Conservation (phyloP, 73 alveolate species). For the Symbiodinium pilosum region DNA sequence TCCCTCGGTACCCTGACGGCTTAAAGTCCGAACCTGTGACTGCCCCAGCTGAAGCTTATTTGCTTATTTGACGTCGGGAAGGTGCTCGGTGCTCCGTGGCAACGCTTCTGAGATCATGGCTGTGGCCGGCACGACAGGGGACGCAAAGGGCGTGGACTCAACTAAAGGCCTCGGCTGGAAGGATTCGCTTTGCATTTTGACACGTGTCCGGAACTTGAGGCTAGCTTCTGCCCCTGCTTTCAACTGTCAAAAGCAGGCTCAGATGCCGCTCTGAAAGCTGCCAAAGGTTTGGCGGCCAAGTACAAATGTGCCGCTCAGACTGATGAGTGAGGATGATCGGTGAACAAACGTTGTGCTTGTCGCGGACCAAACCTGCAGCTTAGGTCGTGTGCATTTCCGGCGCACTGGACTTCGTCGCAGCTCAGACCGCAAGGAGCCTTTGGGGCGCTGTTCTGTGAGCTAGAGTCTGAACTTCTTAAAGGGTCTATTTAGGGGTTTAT, state of each 20-base stretch:
- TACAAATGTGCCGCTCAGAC: slow-evolving; percentile 28
- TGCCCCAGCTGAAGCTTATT: background rate
- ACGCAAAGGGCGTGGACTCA: slow-evolving; percentile 68
- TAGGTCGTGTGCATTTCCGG: slow-evolving; percentile 77
- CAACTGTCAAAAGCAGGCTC: background rate
- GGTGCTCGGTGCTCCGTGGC: slow-evolving; percentile 94
- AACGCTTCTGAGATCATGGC: slow-evolving; percentile 78
- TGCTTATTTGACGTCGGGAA: background rate
- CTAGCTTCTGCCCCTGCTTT: background rate
- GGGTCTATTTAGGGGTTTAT: no score
- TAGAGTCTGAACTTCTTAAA: no score
- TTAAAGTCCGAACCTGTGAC: background rate
- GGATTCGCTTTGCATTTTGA: background rate
- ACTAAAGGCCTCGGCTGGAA: slow-evolving; percentile 50
- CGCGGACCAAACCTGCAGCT: background rate
- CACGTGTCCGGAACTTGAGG: background rate
- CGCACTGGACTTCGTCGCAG: slow-evolving; percentile 52
- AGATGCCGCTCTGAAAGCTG: slow-evolving; percentile 64
- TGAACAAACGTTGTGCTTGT: background rate
- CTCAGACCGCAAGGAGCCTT: background rate
- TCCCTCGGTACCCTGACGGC: no score
- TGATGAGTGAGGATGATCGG: background rate
- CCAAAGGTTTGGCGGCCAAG: slow-evolving; percentile 61
- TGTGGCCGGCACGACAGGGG: slow-evolving; percentile 51
- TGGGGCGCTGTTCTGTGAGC: background rate